Base-by-base conservation (phyloP, 192 early-diverging fungal genomes). In the Neocallimastix lanati region DNA sequence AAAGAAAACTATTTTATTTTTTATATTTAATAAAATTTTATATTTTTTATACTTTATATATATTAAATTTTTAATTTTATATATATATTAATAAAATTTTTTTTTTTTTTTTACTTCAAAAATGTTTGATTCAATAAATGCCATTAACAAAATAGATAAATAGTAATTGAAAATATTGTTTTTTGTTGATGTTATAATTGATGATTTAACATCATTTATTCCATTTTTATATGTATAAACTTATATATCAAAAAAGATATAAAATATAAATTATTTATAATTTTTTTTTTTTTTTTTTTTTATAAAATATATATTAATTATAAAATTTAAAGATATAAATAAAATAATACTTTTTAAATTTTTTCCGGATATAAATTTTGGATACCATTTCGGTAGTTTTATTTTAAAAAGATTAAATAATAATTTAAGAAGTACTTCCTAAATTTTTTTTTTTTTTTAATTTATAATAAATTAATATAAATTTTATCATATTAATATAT, bases 371-470 rank as follows among this genome's bases (percentile, higher is more conserved):
- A 83, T 21, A 13, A 78, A 82, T 81, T 84, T 80, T 28, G 50
- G 84, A 85, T 81, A 88, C 86, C 82, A 80, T 77, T 81, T 89
- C 5, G 92, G 92, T 50, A 90, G 83, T 29, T 91, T 87, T 28
- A 94, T 90, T 33, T 90, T 85, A 77, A 95, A 93, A n/a, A 95
- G 89, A 28, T 92, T 89, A 81, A 93, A 93, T 76, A 95, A 82
- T 91, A 95, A 93, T 76, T 94, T 92, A 58, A 95, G 83, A 18
- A 95, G 81, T 28, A 94, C 85, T 88, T 92, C 92, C 93, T 94
- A 80, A 6, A 33, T n/a, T n/a, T n/a, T n/a, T n/a, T n/a, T n/a
- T n/a, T n/a, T n/a, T n/a, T n/a, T n/a, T n/a, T n/a, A n/a, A n/a
- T n/a, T n/a, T n/a, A n/a, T n/a, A n/a, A n/a, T n/a, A n/a, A n/a